Percentiles rank a stretch among this genome's conserved stretches.
phyloP scores from a whole-genome alignment of 441 rosid species.

The Biscutella laevigata region DNA sequence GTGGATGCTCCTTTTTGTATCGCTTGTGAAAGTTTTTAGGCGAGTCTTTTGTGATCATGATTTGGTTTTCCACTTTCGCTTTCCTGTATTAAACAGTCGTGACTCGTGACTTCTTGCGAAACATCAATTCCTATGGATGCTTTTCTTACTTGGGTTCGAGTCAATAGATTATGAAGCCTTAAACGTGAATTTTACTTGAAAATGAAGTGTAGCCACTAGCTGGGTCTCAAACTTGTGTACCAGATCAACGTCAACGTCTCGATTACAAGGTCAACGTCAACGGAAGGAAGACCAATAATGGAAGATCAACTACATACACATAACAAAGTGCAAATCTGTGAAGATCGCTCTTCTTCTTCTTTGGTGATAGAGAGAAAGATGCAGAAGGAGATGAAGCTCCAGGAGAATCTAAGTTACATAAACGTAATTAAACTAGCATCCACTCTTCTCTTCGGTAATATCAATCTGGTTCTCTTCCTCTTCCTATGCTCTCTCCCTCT shows the following conservation, averaged over 20 bases:
- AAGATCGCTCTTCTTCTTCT: not conserved
- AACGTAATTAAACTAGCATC: conserved; percentile 5
- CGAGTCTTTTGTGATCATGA: conserved; percentile 7
- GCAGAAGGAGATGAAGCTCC: conserved; percentile 6
- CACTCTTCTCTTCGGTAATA: conserved; percentile 4
- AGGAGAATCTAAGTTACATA: not conserved
- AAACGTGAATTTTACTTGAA: not conserved
- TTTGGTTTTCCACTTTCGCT: not conserved
- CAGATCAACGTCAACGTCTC: no score
- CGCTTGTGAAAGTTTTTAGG: conserved; percentile 4
- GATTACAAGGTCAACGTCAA: conserved; percentile 13
- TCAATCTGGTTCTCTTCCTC: conserved; percentile 24
- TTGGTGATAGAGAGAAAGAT: no score
- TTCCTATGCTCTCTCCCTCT: conserved; percentile 18
- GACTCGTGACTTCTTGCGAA: not conserved
- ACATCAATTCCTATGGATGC: not conserved
- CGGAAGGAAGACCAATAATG: no score
- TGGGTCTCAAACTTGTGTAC: not conserved
- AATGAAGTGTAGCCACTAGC: not conserved
- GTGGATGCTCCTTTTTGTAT: conserved; percentile 5
- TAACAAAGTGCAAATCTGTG: not conserved
- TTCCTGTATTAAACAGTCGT: not conserved
- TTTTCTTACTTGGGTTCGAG: not conserved
- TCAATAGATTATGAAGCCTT: no score
- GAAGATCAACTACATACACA: not conserved